These are phyloP conservation scores for Suillus alpinus DNA, from an alignment of 768 basidiomycete genomes.

Conservation along the genomic window DNA sequence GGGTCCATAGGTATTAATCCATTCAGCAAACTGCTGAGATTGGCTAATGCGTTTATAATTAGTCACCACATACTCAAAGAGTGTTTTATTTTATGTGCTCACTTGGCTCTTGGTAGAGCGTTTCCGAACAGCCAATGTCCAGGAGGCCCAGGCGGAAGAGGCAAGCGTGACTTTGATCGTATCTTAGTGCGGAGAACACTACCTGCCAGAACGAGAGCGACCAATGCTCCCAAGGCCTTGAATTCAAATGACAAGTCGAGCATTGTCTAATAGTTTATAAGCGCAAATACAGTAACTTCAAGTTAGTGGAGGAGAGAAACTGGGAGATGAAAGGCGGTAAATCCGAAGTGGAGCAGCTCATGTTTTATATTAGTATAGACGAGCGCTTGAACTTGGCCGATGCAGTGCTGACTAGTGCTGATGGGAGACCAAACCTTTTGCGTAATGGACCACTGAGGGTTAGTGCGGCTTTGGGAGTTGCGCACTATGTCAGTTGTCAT, in stretches of 20 bases:
- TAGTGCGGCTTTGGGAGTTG: not conserved
- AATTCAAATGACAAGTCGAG: constrained; percentile 8
- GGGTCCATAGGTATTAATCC: constrained; percentile 60
- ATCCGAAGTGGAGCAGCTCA: not conserved
- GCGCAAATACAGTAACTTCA: not conserved
- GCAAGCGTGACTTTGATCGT: constrained; percentile 15
- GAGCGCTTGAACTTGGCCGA: no score
- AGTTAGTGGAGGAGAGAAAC: not conserved
- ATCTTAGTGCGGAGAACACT: constrained; percentile 10
- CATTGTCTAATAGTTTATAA: constrained; percentile 12
- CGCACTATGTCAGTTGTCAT: not conserved
- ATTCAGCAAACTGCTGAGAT: constrained; percentile 50
- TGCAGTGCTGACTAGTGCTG: not conserved
- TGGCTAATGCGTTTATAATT: constrained; percentile 13
- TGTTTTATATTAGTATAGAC: not conserved
- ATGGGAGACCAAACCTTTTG: not conserved
- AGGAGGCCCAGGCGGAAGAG: constrained; percentile 30
- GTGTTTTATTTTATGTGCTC: constrained; percentile 1
- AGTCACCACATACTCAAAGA: not conserved
- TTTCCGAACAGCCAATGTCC: constrained; percentile 33
- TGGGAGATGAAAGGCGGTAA: not conserved
- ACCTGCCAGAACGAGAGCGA: constrained; percentile 15
- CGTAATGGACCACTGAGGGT: not conserved
- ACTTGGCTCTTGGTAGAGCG: constrained; percentile 26
- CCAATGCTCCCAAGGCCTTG: constrained; percentile 19